Evolutionary conservation across 257 asterid species (phyloP).

Genomic region (Solanum virginianum): DNA sequence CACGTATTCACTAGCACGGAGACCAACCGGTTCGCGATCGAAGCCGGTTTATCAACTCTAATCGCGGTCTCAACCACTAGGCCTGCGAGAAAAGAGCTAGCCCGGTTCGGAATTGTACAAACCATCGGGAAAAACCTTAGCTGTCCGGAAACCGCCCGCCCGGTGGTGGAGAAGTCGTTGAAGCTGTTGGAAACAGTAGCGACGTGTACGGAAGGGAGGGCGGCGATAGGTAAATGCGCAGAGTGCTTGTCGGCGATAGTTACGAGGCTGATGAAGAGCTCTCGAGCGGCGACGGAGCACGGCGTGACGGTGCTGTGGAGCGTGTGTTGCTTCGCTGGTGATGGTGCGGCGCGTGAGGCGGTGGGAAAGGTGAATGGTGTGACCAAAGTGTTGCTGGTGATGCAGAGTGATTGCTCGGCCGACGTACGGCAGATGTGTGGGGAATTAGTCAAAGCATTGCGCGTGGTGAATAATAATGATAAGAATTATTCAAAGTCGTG

Average conservation of each 20-base stretch:
- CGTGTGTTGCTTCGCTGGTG: conserved; percentile 65
- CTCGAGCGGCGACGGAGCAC: conserved; percentile 72
- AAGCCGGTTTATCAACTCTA: conserved; percentile 49
- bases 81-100: conserved; percentile 50
- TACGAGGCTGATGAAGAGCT: conserved; percentile 58
- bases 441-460: conserved; percentile 73
- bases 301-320: conserved; percentile 78
- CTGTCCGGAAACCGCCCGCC: conserved; percentile 16
- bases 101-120: conserved; percentile 53
- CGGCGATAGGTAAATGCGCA: conserved; percentile 39
- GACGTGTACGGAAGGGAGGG: conserved; percentile 77
- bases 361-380: conserved; percentile 47
- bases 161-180: conserved; percentile 33
- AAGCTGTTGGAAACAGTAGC: conserved; percentile 38
- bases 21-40: conserved; percentile 14
- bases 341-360: conserved; percentile 35
- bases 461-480: conserved; percentile 16
- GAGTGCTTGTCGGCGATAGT: conserved; percentile 58
- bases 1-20: conserved; percentile 23
- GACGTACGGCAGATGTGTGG: conserved; percentile 54
- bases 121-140: conserved; percentile 35
- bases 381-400: conserved; percentile 73
- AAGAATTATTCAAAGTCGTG: conserved; percentile 40
- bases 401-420: conserved; percentile 69
- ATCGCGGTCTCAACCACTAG: conserved; percentile 39